These are phyloP conservation scores for Leptomonas seymouri DNA, from an alignment of 208 protist genomes.

Conservation along the genomic window DNA sequence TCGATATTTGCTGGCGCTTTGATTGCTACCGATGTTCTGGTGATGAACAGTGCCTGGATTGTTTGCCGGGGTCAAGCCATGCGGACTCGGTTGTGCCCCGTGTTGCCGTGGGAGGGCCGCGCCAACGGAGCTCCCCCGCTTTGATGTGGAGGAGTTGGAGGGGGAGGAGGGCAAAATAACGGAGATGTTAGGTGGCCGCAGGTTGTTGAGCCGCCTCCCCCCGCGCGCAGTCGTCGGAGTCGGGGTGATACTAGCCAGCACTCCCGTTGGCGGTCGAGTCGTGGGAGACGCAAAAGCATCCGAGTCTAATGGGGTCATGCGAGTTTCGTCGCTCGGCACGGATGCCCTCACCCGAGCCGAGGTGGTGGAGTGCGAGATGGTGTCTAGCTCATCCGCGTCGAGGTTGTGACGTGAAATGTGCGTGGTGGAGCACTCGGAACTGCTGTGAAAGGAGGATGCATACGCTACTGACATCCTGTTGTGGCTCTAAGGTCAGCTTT, in stretches of 20 bases:
- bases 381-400: constrained; percentile 1
- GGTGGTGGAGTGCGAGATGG: constrained; percentile 7
- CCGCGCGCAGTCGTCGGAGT: constrained; percentile 2
- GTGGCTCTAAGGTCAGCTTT: neutral
- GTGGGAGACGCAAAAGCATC: constrained; percentile 26
- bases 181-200: constrained; percentile 4
- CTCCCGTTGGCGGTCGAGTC: constrained; percentile 8
- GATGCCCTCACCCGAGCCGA: constrained; percentile 1
- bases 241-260: neutral
- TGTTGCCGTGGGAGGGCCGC: neutral
- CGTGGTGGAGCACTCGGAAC: constrained; percentile 37
- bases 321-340: neutral
- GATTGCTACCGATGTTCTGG: too few species aligned
- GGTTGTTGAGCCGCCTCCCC: neutral
- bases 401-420: constrained; percentile 4
- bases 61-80: too few species aligned
- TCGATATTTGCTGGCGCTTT: neutral
- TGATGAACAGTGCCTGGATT: too few species aligned
- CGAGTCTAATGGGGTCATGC: constrained; percentile 14
- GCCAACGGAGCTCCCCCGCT: neutral
- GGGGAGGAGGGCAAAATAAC: neutral
- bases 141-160: neutral
- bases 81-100: neutral
- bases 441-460: constrained; percentile 46
- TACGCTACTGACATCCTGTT: constrained; percentile 33